These are phyloP conservation scores for Colletotrichum siamense DNA, from an alignment of 2,329 filamentous ascomycete genomes.

Conservation along the genomic window DNA sequence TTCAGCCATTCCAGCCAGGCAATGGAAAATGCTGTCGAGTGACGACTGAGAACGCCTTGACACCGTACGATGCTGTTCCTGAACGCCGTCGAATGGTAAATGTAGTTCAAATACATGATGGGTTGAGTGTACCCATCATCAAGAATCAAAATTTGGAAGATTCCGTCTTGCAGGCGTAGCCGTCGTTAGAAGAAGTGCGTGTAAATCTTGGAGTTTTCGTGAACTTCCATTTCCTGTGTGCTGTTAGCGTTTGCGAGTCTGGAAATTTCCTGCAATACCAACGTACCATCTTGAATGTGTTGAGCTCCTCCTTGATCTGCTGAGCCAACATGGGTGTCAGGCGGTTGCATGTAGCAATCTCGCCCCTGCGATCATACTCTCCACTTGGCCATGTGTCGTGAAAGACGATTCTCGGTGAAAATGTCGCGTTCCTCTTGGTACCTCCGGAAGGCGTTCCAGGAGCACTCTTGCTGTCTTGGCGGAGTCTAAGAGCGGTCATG, in stretches of 20 bases:
- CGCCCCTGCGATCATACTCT: slow-evolving; percentile 94
- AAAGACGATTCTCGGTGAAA: slow-evolving; percentile 93
- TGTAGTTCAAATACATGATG: slow-evolving; percentile 58
- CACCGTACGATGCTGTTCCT: slow-evolving; percentile 64
- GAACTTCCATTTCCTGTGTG: slow-evolving; percentile 97
- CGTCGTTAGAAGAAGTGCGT: slow-evolving; percentile 96
- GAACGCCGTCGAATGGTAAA: slow-evolving; percentile 57
- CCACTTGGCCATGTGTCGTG: slow-evolving; percentile 95
- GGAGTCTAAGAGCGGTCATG: slow-evolving; percentile 75
- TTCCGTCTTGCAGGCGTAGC: slow-evolving; percentile 30
- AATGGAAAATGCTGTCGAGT: slow-evolving; percentile 26
- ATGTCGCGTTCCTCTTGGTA: slow-evolving; percentile 71
- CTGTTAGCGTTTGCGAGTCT: slow-evolving; percentile 39
- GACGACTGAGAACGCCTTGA: slow-evolving; percentile 55
- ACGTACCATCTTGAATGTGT: slow-evolving; percentile 98
- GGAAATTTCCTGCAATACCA: not conserved
- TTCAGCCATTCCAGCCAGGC: slow-evolving; percentile 1
- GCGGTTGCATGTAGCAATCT: slow-evolving; percentile 97
- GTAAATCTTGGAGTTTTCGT: slow-evolving; percentile 98
- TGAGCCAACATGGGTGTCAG: slow-evolving; percentile 96
- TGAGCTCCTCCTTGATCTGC: slow-evolving; percentile 99
- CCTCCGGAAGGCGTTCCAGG: slow-evolving; percentile 77
- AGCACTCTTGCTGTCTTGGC: slow-evolving; percentile 78
- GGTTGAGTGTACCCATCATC: slow-evolving; percentile 24
- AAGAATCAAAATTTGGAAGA: slow-evolving; percentile 35